Conservation (phyloP, 805 yeast genomes). For the Pichia gijzeniarum region DNA sequence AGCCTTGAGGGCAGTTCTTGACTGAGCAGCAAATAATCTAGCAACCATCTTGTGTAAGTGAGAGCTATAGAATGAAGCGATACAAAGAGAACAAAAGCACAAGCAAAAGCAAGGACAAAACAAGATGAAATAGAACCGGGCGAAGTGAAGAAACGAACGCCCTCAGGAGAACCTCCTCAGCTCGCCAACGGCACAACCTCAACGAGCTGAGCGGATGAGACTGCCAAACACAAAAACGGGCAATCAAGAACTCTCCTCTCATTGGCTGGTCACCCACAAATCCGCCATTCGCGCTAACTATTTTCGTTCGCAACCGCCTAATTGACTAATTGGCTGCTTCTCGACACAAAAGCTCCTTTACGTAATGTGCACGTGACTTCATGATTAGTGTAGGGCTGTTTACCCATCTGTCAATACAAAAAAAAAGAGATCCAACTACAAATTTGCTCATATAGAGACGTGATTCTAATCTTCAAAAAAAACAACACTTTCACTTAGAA, state of each 20-base stretch:
- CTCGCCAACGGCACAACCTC: not conserved
- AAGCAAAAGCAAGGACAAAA: not conserved
- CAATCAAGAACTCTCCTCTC: too few species aligned
- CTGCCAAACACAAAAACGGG: too few species aligned
- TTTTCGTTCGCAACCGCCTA: too few species aligned
- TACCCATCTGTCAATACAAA: too few species aligned
- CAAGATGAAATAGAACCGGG: not conserved
- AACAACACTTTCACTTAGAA: not conserved
- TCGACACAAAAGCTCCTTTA: not conserved
- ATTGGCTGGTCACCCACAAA: too few species aligned
- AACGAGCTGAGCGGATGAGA: too few species aligned
- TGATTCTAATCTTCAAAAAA: not conserved
- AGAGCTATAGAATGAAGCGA: slow-evolving; percentile 11
- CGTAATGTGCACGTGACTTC: not conserved
- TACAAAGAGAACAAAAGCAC: slow-evolving; percentile 1
- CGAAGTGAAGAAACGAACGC: not conserved
- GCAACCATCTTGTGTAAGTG: slow-evolving; percentile 32
- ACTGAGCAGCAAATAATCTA: slow-evolving; percentile 55
- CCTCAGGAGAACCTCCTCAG: not conserved
- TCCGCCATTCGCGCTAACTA: too few species aligned
- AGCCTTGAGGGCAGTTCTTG: slow-evolving; percentile 85
- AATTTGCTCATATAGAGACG: too few species aligned
- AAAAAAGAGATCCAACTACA: too few species aligned
- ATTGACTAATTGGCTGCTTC: too few species aligned
- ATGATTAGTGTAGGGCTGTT: too few species aligned